These are phyloP conservation scores for Adansonia madagascariensis DNA, from an alignment of 441 rosid species.

Conservation along the genomic window DNA sequence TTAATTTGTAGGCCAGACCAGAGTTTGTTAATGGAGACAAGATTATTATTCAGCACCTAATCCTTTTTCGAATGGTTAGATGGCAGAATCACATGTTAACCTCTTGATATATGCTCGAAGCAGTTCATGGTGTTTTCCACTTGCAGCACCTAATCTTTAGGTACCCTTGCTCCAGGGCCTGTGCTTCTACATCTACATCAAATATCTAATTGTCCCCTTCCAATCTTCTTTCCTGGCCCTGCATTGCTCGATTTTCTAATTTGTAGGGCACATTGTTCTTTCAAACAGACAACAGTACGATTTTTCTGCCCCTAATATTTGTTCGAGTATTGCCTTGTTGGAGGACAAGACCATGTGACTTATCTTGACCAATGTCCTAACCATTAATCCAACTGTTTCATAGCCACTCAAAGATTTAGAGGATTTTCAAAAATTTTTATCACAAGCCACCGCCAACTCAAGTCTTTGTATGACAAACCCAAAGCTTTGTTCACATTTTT, in stretches of 20 bases:
- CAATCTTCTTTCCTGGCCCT: neutral
- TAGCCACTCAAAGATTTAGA: slow-evolving; percentile 3
- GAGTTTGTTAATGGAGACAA: neutral
- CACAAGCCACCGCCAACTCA: slow-evolving; percentile 8
- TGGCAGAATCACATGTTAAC: neutral
- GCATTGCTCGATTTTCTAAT: neutral
- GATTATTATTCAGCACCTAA: neutral
- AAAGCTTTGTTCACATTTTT: neutral
- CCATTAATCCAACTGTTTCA: neutral
- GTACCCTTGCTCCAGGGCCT: neutral
- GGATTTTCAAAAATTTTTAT: slow-evolving; percentile 16
- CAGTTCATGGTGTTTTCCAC: neutral
- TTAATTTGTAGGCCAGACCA: neutral
- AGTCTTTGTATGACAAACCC: neutral
- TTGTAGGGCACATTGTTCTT: slow-evolving; percentile 8
- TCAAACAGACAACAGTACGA: slow-evolving; percentile 19
- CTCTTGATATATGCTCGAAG: neutral
- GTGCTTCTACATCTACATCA: slow-evolving; percentile 1
- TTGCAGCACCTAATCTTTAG: neutral
- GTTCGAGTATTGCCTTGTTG: neutral
- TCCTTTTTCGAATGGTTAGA: neutral
- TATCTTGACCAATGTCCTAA: neutral
- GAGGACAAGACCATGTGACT: slow-evolving; percentile 39
- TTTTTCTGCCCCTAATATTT: neutral
- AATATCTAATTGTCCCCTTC: neutral